These are phyloP conservation scores for Euphorbia pulcherrima DNA, from an alignment of 345 rosid species.

Conservation along the genomic window DNA sequence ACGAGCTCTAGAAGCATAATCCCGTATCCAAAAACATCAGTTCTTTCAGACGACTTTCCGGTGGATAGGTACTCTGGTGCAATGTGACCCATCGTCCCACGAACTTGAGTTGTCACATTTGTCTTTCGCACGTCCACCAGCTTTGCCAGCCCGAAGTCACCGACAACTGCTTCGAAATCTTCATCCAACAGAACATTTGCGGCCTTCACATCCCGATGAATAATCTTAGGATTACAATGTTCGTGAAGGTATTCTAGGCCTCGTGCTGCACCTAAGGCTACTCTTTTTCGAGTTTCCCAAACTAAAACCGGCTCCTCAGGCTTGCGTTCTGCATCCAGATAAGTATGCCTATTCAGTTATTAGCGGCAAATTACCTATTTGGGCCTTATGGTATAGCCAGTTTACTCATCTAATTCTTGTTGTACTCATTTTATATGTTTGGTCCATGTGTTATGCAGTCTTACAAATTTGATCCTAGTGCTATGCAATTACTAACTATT, in stretches of 20 bases:
- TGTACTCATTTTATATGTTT: too few relatives aligned
- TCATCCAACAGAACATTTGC: constrained; percentile 88
- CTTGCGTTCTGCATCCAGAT: constrained; percentile 60
- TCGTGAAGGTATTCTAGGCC: constrained; percentile 97
- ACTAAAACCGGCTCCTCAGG: constrained; percentile 71
- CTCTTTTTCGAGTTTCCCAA: constrained; percentile 77
- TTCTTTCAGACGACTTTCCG: constrained; percentile 90
- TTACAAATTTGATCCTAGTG: too few relatives aligned
- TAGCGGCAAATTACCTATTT: too few relatives aligned
- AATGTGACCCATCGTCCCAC: constrained; percentile 99
- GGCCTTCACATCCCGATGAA: constrained; percentile 97
- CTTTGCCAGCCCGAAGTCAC: constrained; percentile 96
- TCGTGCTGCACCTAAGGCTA: constrained; percentile 90
- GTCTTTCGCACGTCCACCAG: constrained; percentile 83
- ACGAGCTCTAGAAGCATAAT: constrained; percentile 97
- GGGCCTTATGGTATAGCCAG: too few relatives aligned
- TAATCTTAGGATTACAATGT: constrained; percentile 94
- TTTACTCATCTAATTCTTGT: too few relatives aligned
- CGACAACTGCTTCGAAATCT: constrained; percentile 96
- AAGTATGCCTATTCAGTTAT: constrained; percentile 2
- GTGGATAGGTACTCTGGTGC: constrained; percentile 97
- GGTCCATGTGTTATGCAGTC: too few relatives aligned
- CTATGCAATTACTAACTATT: too few relatives aligned
- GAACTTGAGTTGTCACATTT: constrained; percentile 93
- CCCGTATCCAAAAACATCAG: constrained; percentile 97